Percentiles rank a stretch among this genome's conserved stretches.
Conservation (phyloP, 2,329 filamentous ascomycete species). For the Ustulina deusta region DNA sequence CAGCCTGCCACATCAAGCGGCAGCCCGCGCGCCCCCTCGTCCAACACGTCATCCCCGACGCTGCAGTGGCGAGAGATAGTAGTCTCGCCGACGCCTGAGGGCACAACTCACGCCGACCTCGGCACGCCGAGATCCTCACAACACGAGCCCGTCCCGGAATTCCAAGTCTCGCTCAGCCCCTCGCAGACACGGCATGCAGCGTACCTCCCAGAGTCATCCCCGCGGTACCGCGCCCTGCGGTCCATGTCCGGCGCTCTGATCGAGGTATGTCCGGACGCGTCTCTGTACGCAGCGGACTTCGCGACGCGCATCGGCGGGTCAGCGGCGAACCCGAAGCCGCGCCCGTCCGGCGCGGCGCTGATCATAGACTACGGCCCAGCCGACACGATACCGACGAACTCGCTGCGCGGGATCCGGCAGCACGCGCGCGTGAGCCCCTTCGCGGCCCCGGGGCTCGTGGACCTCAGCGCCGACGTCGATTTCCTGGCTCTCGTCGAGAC, state of each 20-base stretch:
- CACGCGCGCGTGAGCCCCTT: constrained; percentile 86
- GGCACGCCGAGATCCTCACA: constrained; percentile 65
- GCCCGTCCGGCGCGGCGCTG: constrained; percentile 85
- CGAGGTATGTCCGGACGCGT: constrained; percentile 90
- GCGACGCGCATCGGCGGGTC: constrained; percentile 85
- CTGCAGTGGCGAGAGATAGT: constrained; percentile 86
- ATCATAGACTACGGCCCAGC: constrained; percentile 94
- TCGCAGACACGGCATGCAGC: constrained; percentile 83
- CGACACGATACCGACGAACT: constrained; percentile 84
- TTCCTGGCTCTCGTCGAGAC: constrained; percentile 88
- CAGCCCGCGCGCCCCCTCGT: constrained; percentile 60
- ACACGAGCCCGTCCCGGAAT: constrained; percentile 76
- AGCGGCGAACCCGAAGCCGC: constrained; percentile 63
- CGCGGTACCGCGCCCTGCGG: constrained; percentile 82
- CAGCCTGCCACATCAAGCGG: constrained; percentile 58
- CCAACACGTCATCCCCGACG: constrained; percentile 53
- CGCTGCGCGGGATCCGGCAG: constrained; percentile 85
- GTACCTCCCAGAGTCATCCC: constrained; percentile 84
- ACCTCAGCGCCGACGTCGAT: constrained; percentile 93
- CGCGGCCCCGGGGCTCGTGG: constrained; percentile 81
- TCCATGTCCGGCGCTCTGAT: constrained; percentile 76
- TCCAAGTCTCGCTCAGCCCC: constrained; percentile 84
- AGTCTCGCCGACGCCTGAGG: constrained; percentile 74
- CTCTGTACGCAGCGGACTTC: constrained; percentile 83
- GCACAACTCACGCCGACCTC: constrained; percentile 65